Evolutionary conservation across 495 filamentous ascomycete genomes (phyloP).

Genomic region (Lophium mytilinum): DNA sequence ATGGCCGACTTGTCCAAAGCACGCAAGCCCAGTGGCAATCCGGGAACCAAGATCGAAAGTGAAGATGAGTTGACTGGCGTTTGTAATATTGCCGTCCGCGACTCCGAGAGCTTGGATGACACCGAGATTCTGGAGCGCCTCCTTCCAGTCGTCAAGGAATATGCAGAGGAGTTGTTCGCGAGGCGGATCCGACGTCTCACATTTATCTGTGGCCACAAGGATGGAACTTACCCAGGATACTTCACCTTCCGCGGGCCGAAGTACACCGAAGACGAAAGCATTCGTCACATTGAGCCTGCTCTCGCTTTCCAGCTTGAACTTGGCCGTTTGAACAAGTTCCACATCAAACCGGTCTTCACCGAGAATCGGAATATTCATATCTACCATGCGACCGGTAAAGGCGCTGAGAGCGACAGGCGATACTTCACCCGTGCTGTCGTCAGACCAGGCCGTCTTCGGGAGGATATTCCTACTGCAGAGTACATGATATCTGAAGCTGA

Average conservation of each 20-base stretch:
- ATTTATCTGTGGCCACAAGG: slow-evolving; percentile 90
- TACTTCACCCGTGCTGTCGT: slow-evolving; percentile 97
- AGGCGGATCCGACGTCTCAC: slow-evolving; percentile 82
- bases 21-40: slow-evolving; percentile 48
- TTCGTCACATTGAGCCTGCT: slow-evolving; percentile 94
- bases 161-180: slow-evolving; percentile 73
- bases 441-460: slow-evolving; percentile 81
- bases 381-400: slow-evolving; percentile 92
- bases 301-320: slow-evolving; percentile 97
- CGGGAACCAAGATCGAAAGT: slow-evolving; percentile 40
- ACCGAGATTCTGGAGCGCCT: slow-evolving; percentile 70
- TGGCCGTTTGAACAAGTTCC: slow-evolving; percentile 87
- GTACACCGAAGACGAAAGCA: slow-evolving; percentile 85
- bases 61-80: slow-evolving; percentile 81
- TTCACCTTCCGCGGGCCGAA: slow-evolving; percentile 92
- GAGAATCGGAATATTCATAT: slow-evolving; percentile 99
- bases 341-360: slow-evolving; percentile 95
- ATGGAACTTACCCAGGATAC: slow-evolving; percentile 93
- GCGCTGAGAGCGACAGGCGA: slow-evolving; percentile 86
- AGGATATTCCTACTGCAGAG: slow-evolving; percentile 94
- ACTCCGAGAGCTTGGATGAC: slow-evolving; percentile 81
- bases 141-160: slow-evolving; percentile 62
- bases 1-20: slow-evolving; percentile 66
- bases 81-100: slow-evolving; percentile 82
- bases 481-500: slow-evolving; percentile 97